Base-by-base conservation (phyloP, 2,329 filamentous ascomycete genomes). In the Knoxdaviesia capensis region DNA sequence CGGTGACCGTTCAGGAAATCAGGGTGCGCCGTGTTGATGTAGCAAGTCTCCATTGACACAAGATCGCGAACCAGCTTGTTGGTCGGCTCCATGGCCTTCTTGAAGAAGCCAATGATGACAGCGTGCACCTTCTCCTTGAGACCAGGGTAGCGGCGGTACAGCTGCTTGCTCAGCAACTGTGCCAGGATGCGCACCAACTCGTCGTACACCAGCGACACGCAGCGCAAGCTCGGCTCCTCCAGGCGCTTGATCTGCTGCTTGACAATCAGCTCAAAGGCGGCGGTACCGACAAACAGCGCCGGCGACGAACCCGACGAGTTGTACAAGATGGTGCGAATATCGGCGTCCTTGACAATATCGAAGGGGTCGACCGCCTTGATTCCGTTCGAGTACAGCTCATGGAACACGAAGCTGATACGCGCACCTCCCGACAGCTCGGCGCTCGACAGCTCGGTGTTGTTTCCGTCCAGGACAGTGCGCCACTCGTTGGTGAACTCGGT, bases 241-340 rank as follows among this genome's bases (percentile, higher is more conserved):
- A 98, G 62, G 44, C 90, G 76, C 71, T 84, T 92, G 62, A 98
- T 98, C 60, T 98, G 87, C 59, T 94, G 85, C 71, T 96, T 98
- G 50, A 96, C 88, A 51, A 98, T 94, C 49, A 94, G 68, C 61
- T 98, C 90, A 53, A 98, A 98, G n/a, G 90, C 90, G 6, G 84
- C 92, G 6, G 90, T 96, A 43, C 90, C 90, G 31, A 98, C 90
- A 55, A 98, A 98, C 6, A 98, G 74, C 2, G 90, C 88, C 0
- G 90, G 90, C 1, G 88, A 94, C 31, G 90, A 90, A 56, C 90
- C 90, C n/a, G 90, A 96, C 29, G 90, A 96, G 72, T 98, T 98
- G 74, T 93, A 93, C 6, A 98, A 73, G 47, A 94, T 88, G 29
- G 85, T 96, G 51, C 92, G 80, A 52, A 98, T 98, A 55, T 98